A percentile compares a stretch with the other conserved stretches of the same genome.
Evolutionary conservation across 2,329 filamentous ascomycete species (phyloP).

Genomic region (Thelonectria olida): DNA sequence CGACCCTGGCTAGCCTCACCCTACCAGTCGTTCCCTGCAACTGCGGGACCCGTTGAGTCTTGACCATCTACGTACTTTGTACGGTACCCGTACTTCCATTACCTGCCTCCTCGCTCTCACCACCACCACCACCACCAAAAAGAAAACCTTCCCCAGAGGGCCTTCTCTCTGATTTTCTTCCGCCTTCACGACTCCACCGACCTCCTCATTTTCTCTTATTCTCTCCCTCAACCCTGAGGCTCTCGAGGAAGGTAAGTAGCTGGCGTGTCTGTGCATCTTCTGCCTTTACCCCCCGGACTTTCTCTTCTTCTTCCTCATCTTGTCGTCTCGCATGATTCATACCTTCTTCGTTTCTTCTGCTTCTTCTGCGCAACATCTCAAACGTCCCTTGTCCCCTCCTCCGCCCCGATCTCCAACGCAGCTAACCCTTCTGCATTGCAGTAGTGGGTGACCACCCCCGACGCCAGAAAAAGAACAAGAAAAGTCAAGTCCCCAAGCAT

Average conservation of each 20-base stretch:
- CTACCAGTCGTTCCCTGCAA: constrained; percentile 38
- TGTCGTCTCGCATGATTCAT: constrained; percentile 13
- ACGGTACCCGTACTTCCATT: constrained; percentile 33
- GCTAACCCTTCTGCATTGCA: constrained; percentile 46
- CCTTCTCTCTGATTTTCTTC: constrained; percentile 41
- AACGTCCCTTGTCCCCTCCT: constrained; percentile 18
- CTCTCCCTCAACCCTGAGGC: constrained; percentile 41
- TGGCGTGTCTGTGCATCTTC: constrained; percentile 33
- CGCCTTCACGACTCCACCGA: constrained; percentile 48
- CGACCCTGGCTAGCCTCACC: constrained; percentile 34
- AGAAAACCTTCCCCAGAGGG: constrained; percentile 45
- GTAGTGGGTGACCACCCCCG: constrained; percentile 37
- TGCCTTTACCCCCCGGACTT: constrained; percentile 31
- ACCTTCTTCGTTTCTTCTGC: constrained; percentile 18
- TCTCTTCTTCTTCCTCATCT: constrained; percentile 44
- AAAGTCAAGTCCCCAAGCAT: constrained; percentile 26
- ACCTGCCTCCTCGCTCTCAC: constrained; percentile 41
- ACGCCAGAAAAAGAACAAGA: constrained; percentile 24
- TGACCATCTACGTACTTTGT: constrained; percentile 37
- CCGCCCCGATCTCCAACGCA: constrained; percentile 40
- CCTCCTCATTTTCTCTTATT: constrained; percentile 44
- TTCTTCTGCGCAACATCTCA: constrained; percentile 18
- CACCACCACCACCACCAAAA: constrained; percentile 44
- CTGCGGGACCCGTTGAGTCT: constrained; percentile 27
- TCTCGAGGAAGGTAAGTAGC: constrained; percentile 28